Evolutionary conservation across 495 filamentous ascomycete genomes (phyloP), one percentile per base, ranked within the genome.

Genomic region (Penicillium riverlandense): DNA sequence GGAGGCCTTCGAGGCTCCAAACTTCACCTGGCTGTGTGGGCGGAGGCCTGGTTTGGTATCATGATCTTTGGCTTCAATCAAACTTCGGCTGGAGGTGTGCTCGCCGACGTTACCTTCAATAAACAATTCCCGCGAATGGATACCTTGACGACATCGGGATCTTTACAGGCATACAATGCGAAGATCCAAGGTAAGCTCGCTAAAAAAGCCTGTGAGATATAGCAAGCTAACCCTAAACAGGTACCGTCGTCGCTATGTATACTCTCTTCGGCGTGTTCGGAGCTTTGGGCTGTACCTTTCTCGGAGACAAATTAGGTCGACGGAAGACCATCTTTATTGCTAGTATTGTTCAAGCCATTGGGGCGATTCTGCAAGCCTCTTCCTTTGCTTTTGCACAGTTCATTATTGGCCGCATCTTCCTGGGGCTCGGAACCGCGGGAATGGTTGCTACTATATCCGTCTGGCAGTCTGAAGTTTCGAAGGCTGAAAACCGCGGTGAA

Each of bases 301-400:
- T 74, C 36, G 74, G 77, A n/a, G 74, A 76, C 41, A 45, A 50
- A 2, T 58, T 77, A 1, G 75, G 74, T 1, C 57, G 75, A 9
- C 69, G 70, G 55, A 75, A 68, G 43, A 65, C 66, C 0, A 69
- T 78, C 31, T 44, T 76, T 10, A 38, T 72, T 28, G 71, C 68
- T 4, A 67, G 68, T 8, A 52, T 58, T 0, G 67, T 79, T 22
- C 74, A 76, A 66, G 63, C 53, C 15, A 48, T 78, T 16, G 76
- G 73, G 2, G 69, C 73, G 5, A 62, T 76, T 37, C 58, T 78
- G 1, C 74, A 78, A 50, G 65, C 69, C 11, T 56, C 66, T 8
- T 58, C 73, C 0, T 76, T 68, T 47, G 57, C 58, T 1, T 52
- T 71, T 1, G 47, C 57, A 6, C 68, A 74, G 44, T 61, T 74